These are phyloP conservation scores for Grosmannia clavigera DNA, from an alignment of 2,329 filamentous ascomycete species.

Conservation along the genomic window DNA sequence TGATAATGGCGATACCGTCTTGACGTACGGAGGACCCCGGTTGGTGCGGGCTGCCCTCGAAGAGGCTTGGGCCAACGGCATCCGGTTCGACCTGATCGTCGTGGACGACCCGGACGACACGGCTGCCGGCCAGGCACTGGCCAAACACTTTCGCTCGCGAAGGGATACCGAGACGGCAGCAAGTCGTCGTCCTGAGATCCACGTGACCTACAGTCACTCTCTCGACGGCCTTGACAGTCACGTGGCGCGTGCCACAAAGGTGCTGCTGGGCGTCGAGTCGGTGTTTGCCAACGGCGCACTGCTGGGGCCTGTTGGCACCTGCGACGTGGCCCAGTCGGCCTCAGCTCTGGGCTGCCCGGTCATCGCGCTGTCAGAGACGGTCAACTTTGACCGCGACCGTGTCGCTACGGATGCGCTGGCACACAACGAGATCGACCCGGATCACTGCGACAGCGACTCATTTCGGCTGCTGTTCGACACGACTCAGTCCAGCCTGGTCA, in stretches of 20 bases:
- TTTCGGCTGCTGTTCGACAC: slow-evolving; percentile 77
- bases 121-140: slow-evolving; percentile 43
- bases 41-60: slow-evolving; percentile 76
- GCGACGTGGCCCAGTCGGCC: slow-evolving; percentile 74
- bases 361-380: slow-evolving; percentile 81
- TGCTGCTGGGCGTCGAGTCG: slow-evolving; percentile 79
- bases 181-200: slow-evolving; percentile 9
- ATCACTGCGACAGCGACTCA: slow-evolving; percentile 43
- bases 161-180: not conserved
- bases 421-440: slow-evolving; percentile 80
- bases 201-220: slow-evolving; percentile 67
- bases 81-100: slow-evolving; percentile 70
- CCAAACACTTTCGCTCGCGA: slow-evolving; percentile 43
- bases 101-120: slow-evolving; percentile 56
- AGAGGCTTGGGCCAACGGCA: slow-evolving; percentile 56
- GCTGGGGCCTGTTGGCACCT: slow-evolving; percentile 79
- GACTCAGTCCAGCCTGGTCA: slow-evolving; percentile 75
- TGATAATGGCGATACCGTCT: slow-evolving; percentile 63
- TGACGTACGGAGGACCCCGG: slow-evolving; percentile 77
- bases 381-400: slow-evolving; percentile 81
- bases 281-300: slow-evolving; percentile 93
- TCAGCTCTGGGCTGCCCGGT: slow-evolving; percentile 65
- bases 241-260: slow-evolving; percentile 52
- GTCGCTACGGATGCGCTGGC: slow-evolving; percentile 88
- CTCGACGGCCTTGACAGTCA: slow-evolving; percentile 65